Base-by-base conservation (phyloP, 208 protist species). In the Cochliopodium minus region DNA sequence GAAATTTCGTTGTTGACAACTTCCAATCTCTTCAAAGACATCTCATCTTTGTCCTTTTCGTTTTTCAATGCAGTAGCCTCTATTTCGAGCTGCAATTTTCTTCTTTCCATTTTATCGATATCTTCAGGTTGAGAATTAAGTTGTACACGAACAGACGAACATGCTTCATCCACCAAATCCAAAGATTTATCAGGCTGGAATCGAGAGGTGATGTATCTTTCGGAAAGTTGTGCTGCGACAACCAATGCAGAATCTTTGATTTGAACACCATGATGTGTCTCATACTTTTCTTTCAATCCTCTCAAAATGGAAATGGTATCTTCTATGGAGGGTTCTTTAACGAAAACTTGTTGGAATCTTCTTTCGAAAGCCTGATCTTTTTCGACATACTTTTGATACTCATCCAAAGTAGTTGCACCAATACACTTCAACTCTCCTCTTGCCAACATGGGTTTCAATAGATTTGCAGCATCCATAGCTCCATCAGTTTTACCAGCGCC, bases 261-360 rank as follows among this genome's bases (percentile, higher is more conserved):
- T 20, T 78, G 56, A 35, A 76, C 81, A 47, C 85, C 85, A 62
- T 91, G 85, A 64, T 87, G 82, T 11, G 73, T 73, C 71, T 91
- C 85, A 66, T 91, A 89, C 62, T 82, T 82, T 58, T 87, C 80
- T 67, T 85, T 85, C 57, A 92, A 79, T 36, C 89, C 88, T 49
- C 92, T 78, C 30, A 99, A 74, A 55, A 99, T 97, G 40, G 82
- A 88, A 26, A 98, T 80, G 22, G 90, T 96, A 66, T 96, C 93
- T 48, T 86, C 75, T 7, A 97, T 86, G 0, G 81, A 82, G 9
- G 93, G 91, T 75, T 97, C 90, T 36, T 59, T 74, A 4, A 97
- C 91, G 36, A 83, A 68, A 2, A 98, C 91, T 25, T 82, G 87
- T 72, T 96, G 89, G 72, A 98, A 99, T 46, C 94, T 81, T n/a